Conservation (phyloP, 495 filamentous ascomycete genomes). For the Aspergillus asperescens region DNA sequence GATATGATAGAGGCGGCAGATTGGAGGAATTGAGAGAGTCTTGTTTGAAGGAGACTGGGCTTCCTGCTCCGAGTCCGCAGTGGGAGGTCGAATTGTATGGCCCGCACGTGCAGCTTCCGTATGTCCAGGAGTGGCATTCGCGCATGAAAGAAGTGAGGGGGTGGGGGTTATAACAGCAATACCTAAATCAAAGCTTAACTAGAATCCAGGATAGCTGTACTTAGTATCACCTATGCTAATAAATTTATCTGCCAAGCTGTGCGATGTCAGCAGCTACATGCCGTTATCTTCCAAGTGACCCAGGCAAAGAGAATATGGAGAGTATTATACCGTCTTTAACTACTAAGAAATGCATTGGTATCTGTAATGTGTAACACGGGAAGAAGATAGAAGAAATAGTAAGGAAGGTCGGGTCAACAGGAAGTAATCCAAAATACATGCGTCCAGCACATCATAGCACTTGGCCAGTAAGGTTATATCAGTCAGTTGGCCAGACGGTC, state of each 20-base stretch:
- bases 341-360: neutral
- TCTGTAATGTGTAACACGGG: neutral
- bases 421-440: slow-evolving; percentile 14
- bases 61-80: slow-evolving; percentile 29
- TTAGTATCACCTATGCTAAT: too few species aligned
- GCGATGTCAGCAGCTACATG: too few species aligned
- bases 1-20: slow-evolving; percentile 38
- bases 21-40: slow-evolving; percentile 29
- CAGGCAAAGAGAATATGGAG: neutral
- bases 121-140: slow-evolving; percentile 32
- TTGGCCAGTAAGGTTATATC: slow-evolving; percentile 8
- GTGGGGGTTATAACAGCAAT: slow-evolving; percentile 16
- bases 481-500: neutral
- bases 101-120: slow-evolving; percentile 28
- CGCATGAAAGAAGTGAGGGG: slow-evolving; percentile 22
- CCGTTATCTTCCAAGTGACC: too few species aligned
- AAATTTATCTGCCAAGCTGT: too few species aligned
- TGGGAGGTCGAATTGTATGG: slow-evolving; percentile 36
- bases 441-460: slow-evolving; percentile 26
- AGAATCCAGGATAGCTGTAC: too few species aligned
- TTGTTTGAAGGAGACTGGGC: slow-evolving; percentile 36
- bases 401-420: neutral
- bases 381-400: neutral
- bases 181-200: too few species aligned
- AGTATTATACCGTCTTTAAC: neutral